phyloP scores from a whole-genome alignment of 1,284 basidiomycete genomes.

The Dichomitus squalens region DNA sequence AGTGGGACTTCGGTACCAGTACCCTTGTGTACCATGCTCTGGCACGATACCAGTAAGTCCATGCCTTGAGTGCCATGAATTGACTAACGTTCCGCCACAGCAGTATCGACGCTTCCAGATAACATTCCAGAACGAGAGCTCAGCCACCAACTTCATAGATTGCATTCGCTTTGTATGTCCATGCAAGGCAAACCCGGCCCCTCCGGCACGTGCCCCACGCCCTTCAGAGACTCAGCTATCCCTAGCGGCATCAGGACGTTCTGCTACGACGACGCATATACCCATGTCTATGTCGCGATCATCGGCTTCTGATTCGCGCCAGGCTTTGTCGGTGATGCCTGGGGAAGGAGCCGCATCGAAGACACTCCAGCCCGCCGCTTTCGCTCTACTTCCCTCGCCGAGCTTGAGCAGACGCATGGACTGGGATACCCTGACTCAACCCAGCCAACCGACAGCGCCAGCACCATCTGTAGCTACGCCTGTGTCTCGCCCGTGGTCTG shows the following conservation, averaged over 20 bases:
- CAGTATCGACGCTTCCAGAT: conserved; percentile 74
- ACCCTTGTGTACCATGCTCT: conserved; percentile 43
- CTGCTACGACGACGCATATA: conserved; percentile 4
- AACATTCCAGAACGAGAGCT: conserved; percentile 53
- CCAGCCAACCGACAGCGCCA: background rate
- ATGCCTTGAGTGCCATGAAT: conserved; percentile 22
- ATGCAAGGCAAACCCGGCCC: conserved; percentile 46
- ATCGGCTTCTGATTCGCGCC: background rate
- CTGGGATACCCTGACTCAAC: background rate
- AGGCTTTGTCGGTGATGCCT: background rate
- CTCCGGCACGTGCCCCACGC: conserved; percentile 7
- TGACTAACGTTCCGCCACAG: conserved; percentile 35
- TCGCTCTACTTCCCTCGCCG: background rate
- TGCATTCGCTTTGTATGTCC: conserved; percentile 68
- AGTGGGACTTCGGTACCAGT: conserved; percentile 73
- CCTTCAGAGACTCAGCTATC: background rate
- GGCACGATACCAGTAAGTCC: conserved; percentile 41
- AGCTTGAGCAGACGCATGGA: background rate
- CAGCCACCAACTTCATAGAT: conserved; percentile 59
- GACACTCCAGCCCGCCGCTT: background rate
- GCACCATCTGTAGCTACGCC: background rate
- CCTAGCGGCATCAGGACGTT: background rate
- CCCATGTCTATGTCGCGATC: background rate
- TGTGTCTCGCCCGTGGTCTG: conserved; percentile 20
- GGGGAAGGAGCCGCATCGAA: background rate